Evolutionary conservation across 2,329 filamentous ascomycete genomes (phyloP), one percentile per base, ranked within the genome.

Genomic region (Ophiognomonia clavigignenti-juglandacearum): DNA sequence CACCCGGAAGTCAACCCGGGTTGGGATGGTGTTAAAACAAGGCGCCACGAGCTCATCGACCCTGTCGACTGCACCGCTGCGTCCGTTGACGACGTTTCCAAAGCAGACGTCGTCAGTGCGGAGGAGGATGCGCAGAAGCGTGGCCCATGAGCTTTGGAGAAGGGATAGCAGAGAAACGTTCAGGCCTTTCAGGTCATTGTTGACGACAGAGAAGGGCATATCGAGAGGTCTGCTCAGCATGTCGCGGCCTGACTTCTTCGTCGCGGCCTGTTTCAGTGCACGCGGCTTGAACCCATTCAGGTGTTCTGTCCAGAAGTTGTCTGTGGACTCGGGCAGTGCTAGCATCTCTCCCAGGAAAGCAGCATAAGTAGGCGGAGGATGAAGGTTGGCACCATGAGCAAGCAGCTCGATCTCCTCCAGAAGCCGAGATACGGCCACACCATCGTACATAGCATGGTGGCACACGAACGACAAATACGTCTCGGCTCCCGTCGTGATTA

Each of bases 401-500:
- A 78, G 53, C 2, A 69, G 61, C 56, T 93, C 82, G 2, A 95
- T 69, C 57, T 96, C 90, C 0, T 77, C 64, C 20, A 92, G 74
- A 0, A 96, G 69, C 8, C 74, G 71, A 1, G 74, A 69, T 58
- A 96, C 85, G 0, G 89, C 88, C 29, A 85, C 81, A 0, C 86
- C 91, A 64, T 96, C 91, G 57, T 96, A 95, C 1, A 96, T 69
- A 2, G 88, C 87, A 65, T 96, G 91, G 57, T 96, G 90, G 56
- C 70, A 82, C 31, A 72, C 63, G 40, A 75, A 75, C 0, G 70
- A 83, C 1, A 74, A 56, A 36, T 72, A 73, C 0, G 48, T 42
- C 0, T 52, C 58, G 0, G 56, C 59, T 6, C 57, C 56, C 1
- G 63, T 56, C 9, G 55, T 53, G 19, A 80, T 63, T 0, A 72